Evolutionary conservation across 2,329 filamentous ascomycete genomes (phyloP), one percentile per base, ranked within the genome.

Genomic region (Aspergillus versicolor): DNA sequence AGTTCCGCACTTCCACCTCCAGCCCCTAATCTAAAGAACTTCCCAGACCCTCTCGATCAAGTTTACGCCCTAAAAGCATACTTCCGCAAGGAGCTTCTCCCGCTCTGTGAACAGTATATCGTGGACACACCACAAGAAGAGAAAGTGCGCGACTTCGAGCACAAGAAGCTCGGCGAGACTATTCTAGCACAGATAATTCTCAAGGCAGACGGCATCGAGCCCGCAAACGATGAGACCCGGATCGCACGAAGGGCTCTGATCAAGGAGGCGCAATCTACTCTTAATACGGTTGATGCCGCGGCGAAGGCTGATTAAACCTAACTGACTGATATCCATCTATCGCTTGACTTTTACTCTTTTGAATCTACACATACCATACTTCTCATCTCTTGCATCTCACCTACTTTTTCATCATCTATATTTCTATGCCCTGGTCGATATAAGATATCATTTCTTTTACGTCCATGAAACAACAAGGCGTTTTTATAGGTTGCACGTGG

Each of bases 171-270:
- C 44, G 74, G 68, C 53, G 78, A 80, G 65, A 76, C 70, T 1
- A 73, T 79, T 11, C 58, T 79, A 63, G 65, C 69, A 17, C 75
- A 79, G 61, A 67, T 79, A 15, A 65, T 78, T 47, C 57, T 80
- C 56, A 78, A 78, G 81, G 73, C 95, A 5, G 88, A 92, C 65
- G 84, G 89, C 6, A 77, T 97, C 12, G 88, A 94, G 62, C 77
- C 79, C 3, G 90, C 95, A 65, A 86, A 89, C 71, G 72, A 81
- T 5, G 83, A 86, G 59, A 80, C 87, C 50, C 75, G 79, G 8
- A 70, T 79, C 43, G 84, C 87, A 61, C 71, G 70, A 62, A 77
- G 71, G 57, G 71, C 69, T 6, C 65, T 80, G 38, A 73, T 80
- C 42, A 73, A 69, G 52, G 75, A 79, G 57, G 72, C 75, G 9